Evolutionary conservation across 257 asterid genomes (phyloP).

Genomic region (Primulina eburnea): DNA sequence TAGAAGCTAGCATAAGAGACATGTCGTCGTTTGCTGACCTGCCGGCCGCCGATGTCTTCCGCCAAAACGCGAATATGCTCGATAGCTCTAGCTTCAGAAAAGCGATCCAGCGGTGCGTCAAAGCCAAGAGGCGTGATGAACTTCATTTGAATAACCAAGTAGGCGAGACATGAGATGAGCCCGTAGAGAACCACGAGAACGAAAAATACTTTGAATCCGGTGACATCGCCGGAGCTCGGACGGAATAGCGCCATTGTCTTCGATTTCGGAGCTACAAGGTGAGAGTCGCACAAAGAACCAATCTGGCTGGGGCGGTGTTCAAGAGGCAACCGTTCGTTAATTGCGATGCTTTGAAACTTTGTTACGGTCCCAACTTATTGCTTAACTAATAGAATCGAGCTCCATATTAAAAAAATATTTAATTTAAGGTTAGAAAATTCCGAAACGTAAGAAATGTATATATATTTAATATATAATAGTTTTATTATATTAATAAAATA

Average conservation of each 20-base stretch:
- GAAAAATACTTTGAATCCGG: constrained; percentile 67
- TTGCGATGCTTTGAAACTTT: no score
- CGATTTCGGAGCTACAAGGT: constrained; percentile 3
- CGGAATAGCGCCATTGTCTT: constrained; percentile 47
- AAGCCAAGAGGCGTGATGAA: constrained; percentile 70
- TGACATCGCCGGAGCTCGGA: constrained; percentile 57
- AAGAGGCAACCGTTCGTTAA: not conserved
- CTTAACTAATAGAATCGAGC: no score
- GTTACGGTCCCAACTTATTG: no score
- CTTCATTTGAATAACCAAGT: constrained; percentile 65
- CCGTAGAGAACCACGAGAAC: constrained; percentile 54
- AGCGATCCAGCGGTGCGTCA: constrained; percentile 84
- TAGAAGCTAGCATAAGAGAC: not conserved
- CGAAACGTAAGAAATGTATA: no score
- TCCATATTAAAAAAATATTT: no score
- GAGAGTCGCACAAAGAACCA: not conserved
- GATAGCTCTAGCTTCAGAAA: constrained; percentile 90
- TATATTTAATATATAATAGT: no score
- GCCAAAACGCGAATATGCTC: constrained; percentile 91
- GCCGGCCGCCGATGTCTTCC: constrained; percentile 89
- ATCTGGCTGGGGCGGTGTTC: not conserved
- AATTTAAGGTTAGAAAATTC: no score
- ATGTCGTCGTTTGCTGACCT: constrained; percentile 47
- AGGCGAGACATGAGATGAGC: constrained; percentile 40
- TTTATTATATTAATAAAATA: no score